Conservation (phyloP, 768 basidiomycete genomes). For the Russula compacta region DNA sequence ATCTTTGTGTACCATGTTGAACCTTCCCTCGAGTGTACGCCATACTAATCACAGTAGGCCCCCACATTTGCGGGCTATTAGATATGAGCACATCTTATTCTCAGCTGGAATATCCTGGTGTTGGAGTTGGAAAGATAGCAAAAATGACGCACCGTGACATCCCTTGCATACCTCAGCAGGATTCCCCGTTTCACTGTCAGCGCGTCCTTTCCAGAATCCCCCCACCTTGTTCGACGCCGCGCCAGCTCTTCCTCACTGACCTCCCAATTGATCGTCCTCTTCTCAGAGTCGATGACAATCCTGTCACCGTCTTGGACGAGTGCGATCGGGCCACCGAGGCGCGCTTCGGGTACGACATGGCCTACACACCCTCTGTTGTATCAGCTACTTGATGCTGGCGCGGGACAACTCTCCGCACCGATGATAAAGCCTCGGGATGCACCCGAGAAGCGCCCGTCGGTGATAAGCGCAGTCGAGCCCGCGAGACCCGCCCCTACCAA, state of each 20-base stretch:
- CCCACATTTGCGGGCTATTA: slow-evolving; percentile 69
- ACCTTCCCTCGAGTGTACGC: background rate
- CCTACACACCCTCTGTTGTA: slow-evolving; percentile 29
- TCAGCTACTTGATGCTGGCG: background rate
- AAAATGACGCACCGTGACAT: slow-evolving; percentile 60
- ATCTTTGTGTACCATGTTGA: background rate
- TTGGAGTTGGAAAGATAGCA: background rate
- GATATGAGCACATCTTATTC: slow-evolving; percentile 7
- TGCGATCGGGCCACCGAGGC: slow-evolving; percentile 79
- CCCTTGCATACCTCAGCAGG: slow-evolving; percentile 71
- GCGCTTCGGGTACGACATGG: slow-evolving; percentile 57
- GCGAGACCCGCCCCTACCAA: slow-evolving; percentile 79
- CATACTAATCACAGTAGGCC: slow-evolving; percentile 63
- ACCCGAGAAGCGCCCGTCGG: slow-evolving; percentile 85
- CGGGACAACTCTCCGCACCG: slow-evolving; percentile 26
- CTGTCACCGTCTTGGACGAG: slow-evolving; percentile 76
- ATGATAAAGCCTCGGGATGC: slow-evolving; percentile 64
- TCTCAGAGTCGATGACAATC: slow-evolving; percentile 64
- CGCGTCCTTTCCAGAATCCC: slow-evolving; percentile 50
- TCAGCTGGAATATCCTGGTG: background rate
- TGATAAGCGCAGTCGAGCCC: slow-evolving; percentile 71
- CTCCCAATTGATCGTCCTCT: slow-evolving; percentile 59
- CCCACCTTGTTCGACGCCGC: slow-evolving; percentile 57
- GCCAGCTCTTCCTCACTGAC: slow-evolving; percentile 59
- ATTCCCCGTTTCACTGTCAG: slow-evolving; percentile 68